Percentiles rank a stretch among this genome's conserved stretches.
Conservation (phyloP, 257 asterid species). For the Solanum commersonii region DNA sequence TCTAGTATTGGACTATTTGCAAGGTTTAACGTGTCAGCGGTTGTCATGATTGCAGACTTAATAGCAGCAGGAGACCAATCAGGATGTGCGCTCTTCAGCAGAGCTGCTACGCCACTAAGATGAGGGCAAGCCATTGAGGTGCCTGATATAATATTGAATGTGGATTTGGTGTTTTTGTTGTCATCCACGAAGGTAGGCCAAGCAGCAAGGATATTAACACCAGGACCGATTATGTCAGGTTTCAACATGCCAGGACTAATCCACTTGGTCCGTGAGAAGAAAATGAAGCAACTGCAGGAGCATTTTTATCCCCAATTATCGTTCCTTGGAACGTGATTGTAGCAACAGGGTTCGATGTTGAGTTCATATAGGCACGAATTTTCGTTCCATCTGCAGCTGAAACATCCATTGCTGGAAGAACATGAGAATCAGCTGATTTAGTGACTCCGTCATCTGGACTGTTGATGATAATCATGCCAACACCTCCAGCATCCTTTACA, state of each 20-base stretch:
- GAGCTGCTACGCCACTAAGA: constrained; percentile 33
- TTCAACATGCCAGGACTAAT: constrained; percentile 38
- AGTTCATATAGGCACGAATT: constrained; percentile 16
- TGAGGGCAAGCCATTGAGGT: constrained; percentile 52
- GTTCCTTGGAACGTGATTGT: constrained; percentile 34
- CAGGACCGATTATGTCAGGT: constrained; percentile 61
- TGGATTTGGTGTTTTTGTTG: constrained; percentile 3
- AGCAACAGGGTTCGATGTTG: constrained; percentile 16
- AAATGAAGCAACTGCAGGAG: constrained; percentile 35
- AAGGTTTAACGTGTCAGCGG: constrained; percentile 23
- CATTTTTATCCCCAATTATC: constrained; percentile 17
- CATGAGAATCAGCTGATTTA: constrained; percentile 11
- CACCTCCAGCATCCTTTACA: constrained; percentile 30
- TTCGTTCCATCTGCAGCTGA: constrained; percentile 2
- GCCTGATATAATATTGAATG: constrained; percentile 37
- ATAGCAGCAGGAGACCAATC: constrained; percentile 44
- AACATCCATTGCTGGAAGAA: constrained; percentile 18
- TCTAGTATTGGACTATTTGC: constrained; percentile 16
- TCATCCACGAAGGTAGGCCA: constrained; percentile 28
- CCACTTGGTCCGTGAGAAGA: constrained; percentile 40
- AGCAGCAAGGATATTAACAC: constrained; percentile 42
- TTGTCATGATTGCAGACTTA: constrained; percentile 49
- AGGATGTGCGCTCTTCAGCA: constrained; percentile 31
- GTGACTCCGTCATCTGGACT: not conserved
- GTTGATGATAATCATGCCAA: constrained; percentile 33